phyloP scores from a whole-genome alignment of 371 early-diverging fungal species.

The Choanephora cucurbitarum region DNA sequence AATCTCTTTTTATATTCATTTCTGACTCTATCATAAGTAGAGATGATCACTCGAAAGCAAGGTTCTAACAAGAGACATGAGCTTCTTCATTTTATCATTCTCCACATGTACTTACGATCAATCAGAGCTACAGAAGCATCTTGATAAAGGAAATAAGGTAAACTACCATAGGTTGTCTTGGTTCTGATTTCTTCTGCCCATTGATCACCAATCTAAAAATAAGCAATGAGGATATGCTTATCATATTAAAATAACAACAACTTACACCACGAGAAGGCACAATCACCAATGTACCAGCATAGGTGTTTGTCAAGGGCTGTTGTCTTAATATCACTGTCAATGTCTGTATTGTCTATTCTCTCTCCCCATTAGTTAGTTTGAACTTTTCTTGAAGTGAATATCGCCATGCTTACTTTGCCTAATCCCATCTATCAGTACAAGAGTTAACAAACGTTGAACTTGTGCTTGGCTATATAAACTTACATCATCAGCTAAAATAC shows the following conservation, averaged over 20 bases:
- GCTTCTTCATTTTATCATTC: too few relatives aligned
- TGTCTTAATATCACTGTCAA: slow-evolving; percentile 37
- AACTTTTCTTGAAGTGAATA: not conserved
- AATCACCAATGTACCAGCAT: slow-evolving; percentile 38
- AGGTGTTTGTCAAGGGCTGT: slow-evolving; percentile 33
- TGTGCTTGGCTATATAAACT: too few relatives aligned
- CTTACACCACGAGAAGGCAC: slow-evolving; percentile 45
- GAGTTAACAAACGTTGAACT: too few relatives aligned
- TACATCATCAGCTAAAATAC: slow-evolving; percentile 50
- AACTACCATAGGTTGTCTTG: slow-evolving; percentile 54
- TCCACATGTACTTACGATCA: too few relatives aligned
- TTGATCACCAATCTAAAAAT: slow-evolving; percentile 50
- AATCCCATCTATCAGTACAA: slow-evolving; percentile 54
- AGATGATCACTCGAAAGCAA: slow-evolving; percentile 40
- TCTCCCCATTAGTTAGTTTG: too few relatives aligned
- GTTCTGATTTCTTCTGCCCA: slow-evolving; percentile 68
- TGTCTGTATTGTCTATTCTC: slow-evolving; percentile 43
- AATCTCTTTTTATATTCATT: slow-evolving; percentile 29
- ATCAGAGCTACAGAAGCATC: slow-evolving; percentile 29
- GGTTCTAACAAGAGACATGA: slow-evolving; percentile 30
- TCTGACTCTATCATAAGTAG: slow-evolving; percentile 44
- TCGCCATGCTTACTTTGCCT: slow-evolving; percentile 33
- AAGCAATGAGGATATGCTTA: not conserved
- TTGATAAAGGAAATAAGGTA: slow-evolving; percentile 43
- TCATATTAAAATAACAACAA: not conserved